Evolutionary conservation across 163 green algal genomes (phyloP).

Genomic region (Coccomyxa subellipsoidea): DNA sequence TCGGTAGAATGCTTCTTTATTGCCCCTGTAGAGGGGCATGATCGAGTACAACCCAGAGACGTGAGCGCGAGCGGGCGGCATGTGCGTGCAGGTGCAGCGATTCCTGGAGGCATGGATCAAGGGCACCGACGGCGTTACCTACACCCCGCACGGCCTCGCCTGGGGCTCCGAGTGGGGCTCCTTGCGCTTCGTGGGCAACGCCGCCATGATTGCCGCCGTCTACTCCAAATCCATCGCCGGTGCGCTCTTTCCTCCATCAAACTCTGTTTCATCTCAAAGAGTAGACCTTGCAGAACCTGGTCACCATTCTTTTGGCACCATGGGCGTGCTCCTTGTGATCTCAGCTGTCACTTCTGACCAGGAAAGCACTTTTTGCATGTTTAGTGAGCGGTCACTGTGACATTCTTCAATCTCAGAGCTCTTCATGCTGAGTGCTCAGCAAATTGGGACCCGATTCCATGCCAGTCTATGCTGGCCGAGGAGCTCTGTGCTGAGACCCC

Average conservation of each 20-base stretch:
- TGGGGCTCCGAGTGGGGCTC: conserved; percentile 21
- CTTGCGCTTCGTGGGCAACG: conserved; percentile 24
- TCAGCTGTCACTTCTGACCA: too few species aligned
- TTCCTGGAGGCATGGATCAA: conserved; percentile 26
- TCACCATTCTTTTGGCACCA: too few species aligned
- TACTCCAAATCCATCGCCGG: conserved; percentile 10
- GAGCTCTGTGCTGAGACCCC: too few species aligned
- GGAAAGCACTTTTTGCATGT: too few species aligned
- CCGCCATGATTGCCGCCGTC: conserved; percentile 5
- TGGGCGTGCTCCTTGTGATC: too few species aligned
- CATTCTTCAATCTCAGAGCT: too few species aligned
- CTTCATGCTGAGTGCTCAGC: too few species aligned
- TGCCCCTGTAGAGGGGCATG: background rate
- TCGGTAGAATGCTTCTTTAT: too few species aligned
- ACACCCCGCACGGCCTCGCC: conserved; percentile 20
- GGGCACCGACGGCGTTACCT: conserved; percentile 12
- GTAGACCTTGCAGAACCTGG: too few species aligned
- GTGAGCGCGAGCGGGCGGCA: background rate
- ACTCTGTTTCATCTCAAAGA: background rate
- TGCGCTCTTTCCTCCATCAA: background rate
- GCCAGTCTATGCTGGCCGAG: too few species aligned
- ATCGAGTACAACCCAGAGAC: background rate
- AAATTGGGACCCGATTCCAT: too few species aligned
- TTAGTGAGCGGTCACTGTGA: too few species aligned
- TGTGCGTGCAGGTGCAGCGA: conserved; percentile 17